A percentile compares a stretch with the other conserved stretches of the same genome.
Evolutionary conservation across 2,329 filamentous ascomycete species (phyloP).

Genomic region (Ascochyta clinopodiicola): DNA sequence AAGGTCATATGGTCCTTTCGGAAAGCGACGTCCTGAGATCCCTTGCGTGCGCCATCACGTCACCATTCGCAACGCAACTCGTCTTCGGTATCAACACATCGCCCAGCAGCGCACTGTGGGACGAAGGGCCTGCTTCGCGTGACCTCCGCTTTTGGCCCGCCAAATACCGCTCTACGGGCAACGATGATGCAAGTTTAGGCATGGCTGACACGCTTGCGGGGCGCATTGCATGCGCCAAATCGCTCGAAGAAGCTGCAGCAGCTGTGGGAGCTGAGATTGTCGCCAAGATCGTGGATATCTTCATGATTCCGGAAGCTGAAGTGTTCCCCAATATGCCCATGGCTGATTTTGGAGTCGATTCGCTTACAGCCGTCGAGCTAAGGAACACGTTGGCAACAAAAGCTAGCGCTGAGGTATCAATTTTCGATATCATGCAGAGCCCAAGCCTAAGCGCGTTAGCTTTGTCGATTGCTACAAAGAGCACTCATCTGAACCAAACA

Average conservation of each 20-base stretch:
- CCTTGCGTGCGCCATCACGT: conserved; percentile 6
- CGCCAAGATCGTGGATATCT: not conserved
- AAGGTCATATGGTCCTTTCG: conserved; percentile 1
- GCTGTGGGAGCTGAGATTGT: not conserved
- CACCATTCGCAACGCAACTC: conserved; percentile 1
- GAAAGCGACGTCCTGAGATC: conserved; percentile 2
- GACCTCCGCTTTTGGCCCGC: conserved; percentile 10
- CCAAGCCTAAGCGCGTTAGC: not conserved
- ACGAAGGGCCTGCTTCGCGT: conserved; percentile 1
- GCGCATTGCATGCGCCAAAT: conserved; percentile 2
- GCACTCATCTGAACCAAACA: not conserved
- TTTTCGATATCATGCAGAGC: conserved; percentile 12
- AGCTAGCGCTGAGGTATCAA: not conserved
- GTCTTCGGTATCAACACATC: conserved; percentile 8
- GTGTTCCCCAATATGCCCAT: conserved; percentile 26
- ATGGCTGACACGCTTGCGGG: conserved; percentile 1
- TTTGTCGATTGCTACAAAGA: not conserved
- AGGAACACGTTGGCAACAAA: conserved; percentile 16
- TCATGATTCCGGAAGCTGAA: conserved; percentile 9
- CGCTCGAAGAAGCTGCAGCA: conserved; percentile 1
- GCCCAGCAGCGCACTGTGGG: conserved; percentile 5
- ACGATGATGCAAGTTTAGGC: not conserved
- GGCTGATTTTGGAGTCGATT: conserved; percentile 29
- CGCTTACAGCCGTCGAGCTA: conserved; percentile 28
- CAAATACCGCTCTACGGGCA: conserved; percentile 4